phyloP scores from a whole-genome alignment of 1,139 yeast species.

The Hemisphaericaspora lyxosophila region DNA sequence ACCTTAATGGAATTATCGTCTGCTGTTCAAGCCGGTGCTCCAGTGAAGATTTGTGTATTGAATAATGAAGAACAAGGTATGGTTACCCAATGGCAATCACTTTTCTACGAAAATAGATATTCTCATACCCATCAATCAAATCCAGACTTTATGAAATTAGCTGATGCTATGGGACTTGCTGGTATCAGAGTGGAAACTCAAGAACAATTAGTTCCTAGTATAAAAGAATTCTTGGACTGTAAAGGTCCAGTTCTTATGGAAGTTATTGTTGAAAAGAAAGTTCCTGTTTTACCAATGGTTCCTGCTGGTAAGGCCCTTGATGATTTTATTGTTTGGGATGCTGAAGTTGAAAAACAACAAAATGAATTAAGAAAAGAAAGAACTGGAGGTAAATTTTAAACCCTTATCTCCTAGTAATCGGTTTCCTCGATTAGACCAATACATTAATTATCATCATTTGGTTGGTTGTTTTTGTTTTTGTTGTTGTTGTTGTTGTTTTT shows the following conservation, averaged over 20 bases:
- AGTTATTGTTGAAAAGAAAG: constrained; percentile 90
- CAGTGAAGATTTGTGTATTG: constrained; percentile 82
- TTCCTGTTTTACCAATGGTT: constrained; percentile 97
- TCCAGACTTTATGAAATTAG: constrained; percentile 89
- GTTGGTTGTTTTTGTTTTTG: background rate
- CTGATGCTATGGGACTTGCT: constrained; percentile 90
- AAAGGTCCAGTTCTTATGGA: constrained; percentile 87
- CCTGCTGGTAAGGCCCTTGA: constrained; percentile 95
- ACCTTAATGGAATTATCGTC: constrained; percentile 89
- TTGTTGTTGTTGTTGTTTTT: background rate
- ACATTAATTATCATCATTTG: background rate
- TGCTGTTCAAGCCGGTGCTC: constrained; percentile 91
- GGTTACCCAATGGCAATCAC: constrained; percentile 99
- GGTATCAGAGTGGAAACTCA: constrained; percentile 74
- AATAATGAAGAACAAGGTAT: constrained; percentile 99
- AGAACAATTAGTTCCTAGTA: constrained; percentile 57
- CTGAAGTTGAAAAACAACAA: constrained; percentile 74
- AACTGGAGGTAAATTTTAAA: constrained; percentile 54
- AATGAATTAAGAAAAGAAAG: constrained; percentile 60
- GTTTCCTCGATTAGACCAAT: background rate
- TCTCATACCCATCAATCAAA: constrained; percentile 94
- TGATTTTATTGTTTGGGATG: constrained; percentile 85
- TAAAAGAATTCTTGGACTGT: constrained; percentile 72
- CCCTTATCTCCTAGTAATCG: background rate
- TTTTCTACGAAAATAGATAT: constrained; percentile 94